phyloP scores from a whole-genome alignment of 257 asterid species.

The Solanum sejunctum region DNA sequence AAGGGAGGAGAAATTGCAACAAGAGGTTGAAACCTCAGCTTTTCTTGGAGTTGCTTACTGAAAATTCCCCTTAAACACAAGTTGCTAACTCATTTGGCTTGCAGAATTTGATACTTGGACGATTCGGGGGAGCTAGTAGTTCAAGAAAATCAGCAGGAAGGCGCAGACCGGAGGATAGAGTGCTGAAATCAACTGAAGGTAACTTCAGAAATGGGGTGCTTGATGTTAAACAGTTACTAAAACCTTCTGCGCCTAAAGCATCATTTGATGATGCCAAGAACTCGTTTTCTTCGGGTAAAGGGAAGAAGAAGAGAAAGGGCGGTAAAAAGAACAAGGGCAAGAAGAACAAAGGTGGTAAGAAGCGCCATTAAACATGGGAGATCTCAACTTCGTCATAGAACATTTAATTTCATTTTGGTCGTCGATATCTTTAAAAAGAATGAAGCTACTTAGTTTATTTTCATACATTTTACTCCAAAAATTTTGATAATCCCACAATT shows the following conservation, averaged over 20 bases:
- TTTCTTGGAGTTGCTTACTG: not conserved
- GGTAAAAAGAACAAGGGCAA: conserved; percentile 45
- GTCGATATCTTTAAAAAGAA: not conserved
- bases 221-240: conserved; percentile 52
- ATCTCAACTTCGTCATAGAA: not conserved
- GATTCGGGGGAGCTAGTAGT: conserved; percentile 41
- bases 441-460: not conserved
- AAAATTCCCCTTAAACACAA: not conserved
- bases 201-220: conserved; percentile 76
- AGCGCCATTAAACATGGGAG: conserved; percentile 21
- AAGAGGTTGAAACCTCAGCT: conserved; percentile 39
- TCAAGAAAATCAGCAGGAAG: conserved; percentile 24
- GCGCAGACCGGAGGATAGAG: conserved; percentile 54
- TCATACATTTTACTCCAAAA: not conserved
- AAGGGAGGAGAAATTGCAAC: conserved; percentile 48
- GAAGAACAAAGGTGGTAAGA: conserved; percentile 39
- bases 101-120: conserved; percentile 54
- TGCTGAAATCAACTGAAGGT: conserved; percentile 59
- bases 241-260: conserved; percentile 36
- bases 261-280: conserved; percentile 4
- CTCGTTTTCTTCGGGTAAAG: conserved; percentile 14
- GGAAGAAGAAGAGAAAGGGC: conserved; percentile 43
- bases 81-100: conserved; percentile 3
- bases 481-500: not conserved
- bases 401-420: not conserved